Base-by-base conservation (phyloP, 2,329 filamentous ascomycete species). In the Alternaria sp. region DNA sequence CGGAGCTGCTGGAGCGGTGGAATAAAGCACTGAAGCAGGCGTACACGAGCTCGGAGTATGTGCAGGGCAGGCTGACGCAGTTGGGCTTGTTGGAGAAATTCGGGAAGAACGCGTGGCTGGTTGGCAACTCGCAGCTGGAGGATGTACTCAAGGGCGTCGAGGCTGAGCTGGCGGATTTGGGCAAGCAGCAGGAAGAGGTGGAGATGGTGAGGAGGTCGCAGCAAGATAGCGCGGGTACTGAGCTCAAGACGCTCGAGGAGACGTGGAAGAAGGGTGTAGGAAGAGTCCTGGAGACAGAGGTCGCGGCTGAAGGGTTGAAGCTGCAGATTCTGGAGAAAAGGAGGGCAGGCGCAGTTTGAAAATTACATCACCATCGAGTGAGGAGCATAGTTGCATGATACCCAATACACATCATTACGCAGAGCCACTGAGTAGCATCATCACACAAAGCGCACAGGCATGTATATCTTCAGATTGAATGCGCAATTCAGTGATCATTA, bases 61-160 rank as follows among this genome's bases (percentile, higher is more conserved):
- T 91, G 21, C 80, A 83, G 3, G 82, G 82, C 55, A 82, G 88
- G 25, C 79, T 86, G 55, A 84, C 86, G 46, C 88, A 90, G 79
- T 87, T 97, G 18, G 83, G 85, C 1, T 85, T 97, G n/a, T 87
- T 97, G 20, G 92, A 96, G 73, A 86, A 86, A 55, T 90, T 90
- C 79, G 96, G 95, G 70, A 93, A 93, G 82, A 97, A 97, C 79
- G 91, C 93, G 10, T 98, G 96, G 95, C 85, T 99, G 59, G 87
- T 97, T 9, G 88, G 88, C 6, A 99, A 99, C 80, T 88, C 90
- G 71, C 89, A 92, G 70, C 80, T 94, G 20, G 95, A 97, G 81
- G 87, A 88, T 46, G 87, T 93, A 45, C 80, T 96, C 55, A 85
- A 86, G 55, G 79, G 79, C 12, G 75, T 96, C 25, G 95, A 98